Evolutionary conservation across 2,329 filamentous ascomycete species (phyloP).

Genomic region (Talaromyces atroroseus): DNA sequence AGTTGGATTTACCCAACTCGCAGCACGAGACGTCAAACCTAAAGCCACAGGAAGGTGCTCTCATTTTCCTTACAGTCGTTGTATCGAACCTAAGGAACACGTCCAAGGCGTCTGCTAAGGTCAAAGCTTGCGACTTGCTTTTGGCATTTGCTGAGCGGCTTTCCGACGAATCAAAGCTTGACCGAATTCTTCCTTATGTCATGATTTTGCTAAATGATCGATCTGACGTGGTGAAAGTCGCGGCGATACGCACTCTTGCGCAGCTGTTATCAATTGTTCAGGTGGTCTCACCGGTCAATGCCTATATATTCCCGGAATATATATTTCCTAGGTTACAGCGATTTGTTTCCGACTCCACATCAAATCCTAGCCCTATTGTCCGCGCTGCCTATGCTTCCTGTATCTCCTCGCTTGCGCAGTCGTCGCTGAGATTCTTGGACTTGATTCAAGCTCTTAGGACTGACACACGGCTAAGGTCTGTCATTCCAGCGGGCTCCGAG

Average conservation of each 20-base stretch:
- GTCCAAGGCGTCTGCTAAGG: constrained; percentile 76
- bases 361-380: constrained; percentile 62
- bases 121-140: constrained; percentile 85
- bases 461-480: constrained; percentile 71
- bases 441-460: constrained; percentile 83
- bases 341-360: constrained; percentile 50
- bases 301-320: constrained; percentile 63
- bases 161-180: constrained; percentile 92
- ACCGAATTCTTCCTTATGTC: constrained; percentile 85
- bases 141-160: constrained; percentile 85
- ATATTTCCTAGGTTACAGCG: constrained; percentile 55
- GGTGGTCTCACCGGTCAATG: constrained; percentile 72
- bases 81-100: constrained; percentile 86
- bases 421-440: constrained; percentile 78
- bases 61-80: constrained; percentile 86
- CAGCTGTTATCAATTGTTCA: constrained; percentile 82
- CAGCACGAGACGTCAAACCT: constrained; percentile 62
- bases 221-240: constrained; percentile 76
- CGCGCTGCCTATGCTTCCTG: constrained; percentile 91
- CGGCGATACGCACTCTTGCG: constrained; percentile 78
- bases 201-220: constrained; percentile 77
- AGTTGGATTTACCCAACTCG: constrained; percentile 80
- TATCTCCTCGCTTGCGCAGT: constrained; percentile 79
- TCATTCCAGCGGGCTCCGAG: constrained; percentile 71
- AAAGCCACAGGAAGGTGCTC: constrained; percentile 70